phyloP scores from a whole-genome alignment of 1,139 yeast genomes.

The Sugiyamaella pinicola region DNA sequence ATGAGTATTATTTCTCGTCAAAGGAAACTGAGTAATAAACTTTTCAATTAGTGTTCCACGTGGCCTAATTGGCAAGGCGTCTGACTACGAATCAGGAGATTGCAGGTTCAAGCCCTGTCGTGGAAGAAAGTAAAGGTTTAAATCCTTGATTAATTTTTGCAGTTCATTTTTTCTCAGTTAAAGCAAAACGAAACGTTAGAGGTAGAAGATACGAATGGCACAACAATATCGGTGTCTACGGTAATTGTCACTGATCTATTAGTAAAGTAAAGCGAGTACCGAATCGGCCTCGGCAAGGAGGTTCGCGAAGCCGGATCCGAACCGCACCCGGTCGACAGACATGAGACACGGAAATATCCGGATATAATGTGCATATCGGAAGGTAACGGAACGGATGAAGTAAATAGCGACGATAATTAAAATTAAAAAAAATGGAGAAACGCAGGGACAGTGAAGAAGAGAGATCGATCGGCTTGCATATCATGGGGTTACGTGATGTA shows the following conservation, averaged over 20 bases:
- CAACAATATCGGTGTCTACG: background rate
- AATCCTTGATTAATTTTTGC: background rate
- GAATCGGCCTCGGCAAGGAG: too few relatives aligned
- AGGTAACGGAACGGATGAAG: background rate
- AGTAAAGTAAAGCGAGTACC: too few relatives aligned
- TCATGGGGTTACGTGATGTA: constrained; percentile 1
- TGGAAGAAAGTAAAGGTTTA: constrained; percentile 8
- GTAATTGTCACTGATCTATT: background rate
- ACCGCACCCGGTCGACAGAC: background rate
- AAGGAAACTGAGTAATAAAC: background rate
- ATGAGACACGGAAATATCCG: background rate
- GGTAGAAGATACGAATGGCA: background rate
- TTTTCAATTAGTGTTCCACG: constrained; percentile 12
- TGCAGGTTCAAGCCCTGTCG: constrained; percentile 19
- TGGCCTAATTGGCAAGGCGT: constrained; percentile 19
- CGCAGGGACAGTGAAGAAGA: background rate
- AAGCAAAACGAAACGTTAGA: background rate
- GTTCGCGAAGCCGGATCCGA: too few relatives aligned
- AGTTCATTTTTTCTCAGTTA: background rate
- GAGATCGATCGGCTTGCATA: constrained; percentile 6
- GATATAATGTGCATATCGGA: background rate
- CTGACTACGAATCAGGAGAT: constrained; percentile 19
- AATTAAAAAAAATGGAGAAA: background rate
- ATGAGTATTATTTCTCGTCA: too few relatives aligned
- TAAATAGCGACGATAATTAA: background rate